Conservation (phyloP, 2,329 filamentous ascomycete genomes). For the Neonectria coccinea region DNA sequence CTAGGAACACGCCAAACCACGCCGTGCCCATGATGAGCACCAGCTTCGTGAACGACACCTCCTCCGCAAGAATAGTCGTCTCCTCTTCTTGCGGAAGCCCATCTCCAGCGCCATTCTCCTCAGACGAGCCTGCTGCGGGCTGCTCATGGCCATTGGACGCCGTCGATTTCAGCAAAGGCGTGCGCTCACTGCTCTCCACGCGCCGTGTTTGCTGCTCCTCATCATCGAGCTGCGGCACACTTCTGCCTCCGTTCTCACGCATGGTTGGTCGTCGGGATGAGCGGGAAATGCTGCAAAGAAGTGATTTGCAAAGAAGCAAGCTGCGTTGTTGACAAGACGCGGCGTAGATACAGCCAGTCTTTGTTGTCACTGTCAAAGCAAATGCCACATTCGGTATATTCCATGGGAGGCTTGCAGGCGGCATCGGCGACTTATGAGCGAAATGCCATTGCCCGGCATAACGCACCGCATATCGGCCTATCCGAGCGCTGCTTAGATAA, state of each 20-base stretch:
- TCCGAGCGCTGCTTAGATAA: constrained; percentile 7
- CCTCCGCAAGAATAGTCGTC: constrained; percentile 60
- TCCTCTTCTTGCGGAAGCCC: constrained; percentile 57
- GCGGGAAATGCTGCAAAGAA: neutral
- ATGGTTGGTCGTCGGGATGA: constrained; percentile 26
- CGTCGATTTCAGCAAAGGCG: constrained; percentile 44
- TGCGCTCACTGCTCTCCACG: constrained; percentile 39
- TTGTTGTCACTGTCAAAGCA: neutral
- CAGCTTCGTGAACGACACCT: constrained; percentile 62
- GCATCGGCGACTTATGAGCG: neutral
- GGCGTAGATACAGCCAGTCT: neutral
- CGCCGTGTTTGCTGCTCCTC: constrained; percentile 29
- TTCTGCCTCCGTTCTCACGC: constrained; percentile 33
- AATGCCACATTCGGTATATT: neutral
- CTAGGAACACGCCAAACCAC: constrained; percentile 72
- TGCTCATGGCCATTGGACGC: constrained; percentile 24
- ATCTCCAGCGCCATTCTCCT: constrained; percentile 26
- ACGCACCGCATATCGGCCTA: neutral
- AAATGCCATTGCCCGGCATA: constrained; percentile 7
- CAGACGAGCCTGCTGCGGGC: constrained; percentile 26
- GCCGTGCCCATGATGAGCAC: constrained; percentile 66
- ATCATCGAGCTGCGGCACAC: constrained; percentile 25
- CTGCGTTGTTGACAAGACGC: neutral
- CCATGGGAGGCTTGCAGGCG: neutral
- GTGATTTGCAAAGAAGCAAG: neutral